phyloP scores from a whole-genome alignment of 352 stramenopile species.

The Phytophthora boehmeriae region DNA sequence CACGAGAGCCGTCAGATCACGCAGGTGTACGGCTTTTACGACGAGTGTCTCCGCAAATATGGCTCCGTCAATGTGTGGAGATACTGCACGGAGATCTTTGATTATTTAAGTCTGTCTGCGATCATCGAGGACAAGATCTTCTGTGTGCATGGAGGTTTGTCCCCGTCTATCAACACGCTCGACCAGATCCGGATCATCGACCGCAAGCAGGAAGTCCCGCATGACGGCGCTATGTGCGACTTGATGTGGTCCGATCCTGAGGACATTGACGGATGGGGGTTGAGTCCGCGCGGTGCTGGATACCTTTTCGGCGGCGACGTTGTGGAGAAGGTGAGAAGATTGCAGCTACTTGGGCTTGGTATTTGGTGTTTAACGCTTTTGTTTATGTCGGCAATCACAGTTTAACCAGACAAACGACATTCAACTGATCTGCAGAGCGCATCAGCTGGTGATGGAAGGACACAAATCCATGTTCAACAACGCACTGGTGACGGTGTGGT shows the following conservation, averaged over 20 bases:
- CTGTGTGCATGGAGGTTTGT: conserved; percentile 99
- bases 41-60: conserved; percentile 98
- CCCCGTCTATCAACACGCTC: conserved; percentile 89
- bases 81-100: conserved; percentile 99
- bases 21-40: conserved; percentile 99
- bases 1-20: conserved; percentile 99
- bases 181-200: conserved; percentile 94
- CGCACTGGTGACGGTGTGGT: conserved; percentile 98
- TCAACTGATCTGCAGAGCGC: conserved; percentile 97
- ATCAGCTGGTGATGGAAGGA: conserved; percentile 96
- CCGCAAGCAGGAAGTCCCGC: conserved; percentile 98
- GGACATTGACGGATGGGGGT: conserved; percentile 98
- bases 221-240: conserved; percentile 99
- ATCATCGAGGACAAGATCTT: conserved; percentile 99
- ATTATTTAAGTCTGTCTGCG: conserved; percentile 98
- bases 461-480: conserved; percentile 98
- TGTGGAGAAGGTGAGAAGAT: conserved; percentile 87
- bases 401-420: conserved; percentile 99
- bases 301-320: conserved; percentile 99
- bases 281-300: conserved; percentile 96
- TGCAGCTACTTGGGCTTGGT: not conserved
- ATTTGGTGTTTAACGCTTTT: conserved; percentile 3
- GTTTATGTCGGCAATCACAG: conserved; percentile 29
- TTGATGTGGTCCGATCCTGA: conserved; percentile 95
- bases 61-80: conserved; percentile 99